phyloP scores from a whole-genome alignment of 805 yeast species.

The Candida vartiovaarae region DNA sequence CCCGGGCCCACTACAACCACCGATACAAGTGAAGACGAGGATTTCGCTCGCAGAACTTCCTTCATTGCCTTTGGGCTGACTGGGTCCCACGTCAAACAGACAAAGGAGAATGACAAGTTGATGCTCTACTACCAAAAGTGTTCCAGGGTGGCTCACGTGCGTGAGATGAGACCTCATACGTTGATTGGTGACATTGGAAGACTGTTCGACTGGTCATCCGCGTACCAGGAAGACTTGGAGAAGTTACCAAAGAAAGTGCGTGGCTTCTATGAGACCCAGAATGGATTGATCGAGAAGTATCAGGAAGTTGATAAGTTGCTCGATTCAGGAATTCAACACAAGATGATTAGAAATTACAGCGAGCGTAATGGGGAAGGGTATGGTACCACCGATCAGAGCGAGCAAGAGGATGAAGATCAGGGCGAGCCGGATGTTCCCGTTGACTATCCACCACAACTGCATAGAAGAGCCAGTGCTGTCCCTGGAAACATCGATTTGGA shows the following conservation, averaged over 20 bases:
- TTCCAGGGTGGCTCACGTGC: constrained; percentile 5
- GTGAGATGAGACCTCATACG: constrained; percentile 30
- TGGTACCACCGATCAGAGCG: constrained; percentile 10
- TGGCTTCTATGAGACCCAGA: constrained; percentile 50
- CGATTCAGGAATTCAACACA: constrained; percentile 63
- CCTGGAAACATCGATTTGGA: constrained; percentile 59
- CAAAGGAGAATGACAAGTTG: constrained; percentile 17
- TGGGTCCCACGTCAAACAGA: constrained; percentile 15
- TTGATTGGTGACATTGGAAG: constrained; percentile 37
- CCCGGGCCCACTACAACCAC: no score
- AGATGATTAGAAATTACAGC: constrained; percentile 53
- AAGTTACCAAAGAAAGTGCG: constrained; percentile 25
- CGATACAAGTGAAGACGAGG: neutral
- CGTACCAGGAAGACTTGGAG: constrained; percentile 20
- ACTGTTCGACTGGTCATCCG: constrained; percentile 35
- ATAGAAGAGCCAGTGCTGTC: constrained; percentile 30
- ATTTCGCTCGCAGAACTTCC: neutral
- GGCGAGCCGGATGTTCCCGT: neutral
- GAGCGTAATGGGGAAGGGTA: constrained; percentile 15
- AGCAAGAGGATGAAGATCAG: neutral
- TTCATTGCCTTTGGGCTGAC: constrained; percentile 14
- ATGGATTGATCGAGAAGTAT: constrained; percentile 49
- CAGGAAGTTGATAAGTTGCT: constrained; percentile 55
- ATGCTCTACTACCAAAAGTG: constrained; percentile 15
- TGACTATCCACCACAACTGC: constrained; percentile 2